Evolutionary conservation across 2,329 filamentous ascomycete genomes (phyloP).

Genomic region (Gnomoniopsis sp.): DNA sequence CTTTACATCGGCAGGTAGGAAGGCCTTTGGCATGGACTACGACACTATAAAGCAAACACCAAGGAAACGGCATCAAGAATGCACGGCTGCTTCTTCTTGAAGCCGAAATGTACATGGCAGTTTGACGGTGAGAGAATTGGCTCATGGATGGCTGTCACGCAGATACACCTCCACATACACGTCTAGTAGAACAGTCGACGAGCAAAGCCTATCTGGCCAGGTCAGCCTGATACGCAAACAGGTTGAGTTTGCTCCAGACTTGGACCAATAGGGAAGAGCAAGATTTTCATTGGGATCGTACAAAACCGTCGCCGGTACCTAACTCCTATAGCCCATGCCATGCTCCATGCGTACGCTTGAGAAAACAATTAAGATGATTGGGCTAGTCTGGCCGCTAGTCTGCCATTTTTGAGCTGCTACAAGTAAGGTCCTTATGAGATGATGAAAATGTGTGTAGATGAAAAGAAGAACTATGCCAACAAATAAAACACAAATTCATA

Average conservation of each 20-base stretch:
- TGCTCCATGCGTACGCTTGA: neutral
- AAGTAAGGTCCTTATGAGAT: neutral
- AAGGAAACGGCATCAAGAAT: too few species aligned
- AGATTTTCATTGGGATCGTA: neutral
- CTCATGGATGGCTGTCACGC: neutral
- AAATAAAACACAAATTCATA: neutral
- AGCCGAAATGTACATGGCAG: neutral
- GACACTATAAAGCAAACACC: too few species aligned
- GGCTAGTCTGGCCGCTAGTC: neutral
- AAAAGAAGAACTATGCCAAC: neutral
- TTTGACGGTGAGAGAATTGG: neutral
- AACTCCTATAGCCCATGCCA: neutral
- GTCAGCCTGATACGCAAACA: neutral
- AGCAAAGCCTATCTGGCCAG: too few species aligned
- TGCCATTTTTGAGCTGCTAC: neutral
- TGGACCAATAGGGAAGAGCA: neutral
- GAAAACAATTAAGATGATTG: neutral
- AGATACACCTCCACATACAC: neutral
- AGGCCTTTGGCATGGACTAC: too few species aligned
- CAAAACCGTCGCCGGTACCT: neutral
- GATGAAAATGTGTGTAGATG: too few species aligned
- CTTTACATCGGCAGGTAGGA: too few species aligned
- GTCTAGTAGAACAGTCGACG: neutral
- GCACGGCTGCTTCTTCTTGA: too few species aligned
- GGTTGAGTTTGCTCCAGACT: neutral